These are phyloP conservation scores for Trichoderma harzianum DNA, from an alignment of 2,329 filamentous ascomycete genomes.

Conservation along the genomic window DNA sequence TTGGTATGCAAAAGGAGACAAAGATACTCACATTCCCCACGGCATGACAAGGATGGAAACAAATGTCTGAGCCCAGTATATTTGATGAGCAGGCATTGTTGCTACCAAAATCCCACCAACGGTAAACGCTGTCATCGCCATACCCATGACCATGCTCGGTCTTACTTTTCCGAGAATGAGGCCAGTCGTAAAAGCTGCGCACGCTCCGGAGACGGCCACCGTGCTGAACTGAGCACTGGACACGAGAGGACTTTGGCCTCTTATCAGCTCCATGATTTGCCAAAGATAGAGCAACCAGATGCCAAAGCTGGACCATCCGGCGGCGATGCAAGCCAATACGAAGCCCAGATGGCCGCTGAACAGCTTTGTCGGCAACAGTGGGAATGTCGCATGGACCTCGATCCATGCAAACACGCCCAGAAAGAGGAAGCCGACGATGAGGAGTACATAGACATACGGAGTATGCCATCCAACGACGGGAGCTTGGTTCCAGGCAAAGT, in stretches of 20 bases:
- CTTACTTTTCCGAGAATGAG: constrained; percentile 29
- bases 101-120: constrained; percentile 38
- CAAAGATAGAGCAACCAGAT: constrained; percentile 46
- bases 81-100: constrained; percentile 47
- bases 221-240: constrained; percentile 35
- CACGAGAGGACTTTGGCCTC: constrained; percentile 37
- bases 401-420: constrained; percentile 52
- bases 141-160: constrained; percentile 36
- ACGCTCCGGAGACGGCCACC: constrained; percentile 37
- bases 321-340: constrained; percentile 48
- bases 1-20: too few species aligned
- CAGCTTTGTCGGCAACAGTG: constrained; percentile 5
- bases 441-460: constrained; percentile 49
- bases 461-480: constrained; percentile 53
- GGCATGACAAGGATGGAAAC: constrained; percentile 32
- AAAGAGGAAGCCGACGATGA: constrained; percentile 53
- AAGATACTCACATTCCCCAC: constrained; percentile 13
- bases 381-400: constrained; percentile 33
- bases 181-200: constrained; percentile 41
- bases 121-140: constrained; percentile 41
- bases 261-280: constrained; percentile 42
- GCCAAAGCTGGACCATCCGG: constrained; percentile 49
- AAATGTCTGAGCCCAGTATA: constrained; percentile 61
- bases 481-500: constrained; percentile 62
- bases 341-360: constrained; percentile 32